These are phyloP conservation scores for Pseudonitzschia delicatissima DNA, from an alignment of 108 stramenopile species.

Conservation along the genomic window DNA sequence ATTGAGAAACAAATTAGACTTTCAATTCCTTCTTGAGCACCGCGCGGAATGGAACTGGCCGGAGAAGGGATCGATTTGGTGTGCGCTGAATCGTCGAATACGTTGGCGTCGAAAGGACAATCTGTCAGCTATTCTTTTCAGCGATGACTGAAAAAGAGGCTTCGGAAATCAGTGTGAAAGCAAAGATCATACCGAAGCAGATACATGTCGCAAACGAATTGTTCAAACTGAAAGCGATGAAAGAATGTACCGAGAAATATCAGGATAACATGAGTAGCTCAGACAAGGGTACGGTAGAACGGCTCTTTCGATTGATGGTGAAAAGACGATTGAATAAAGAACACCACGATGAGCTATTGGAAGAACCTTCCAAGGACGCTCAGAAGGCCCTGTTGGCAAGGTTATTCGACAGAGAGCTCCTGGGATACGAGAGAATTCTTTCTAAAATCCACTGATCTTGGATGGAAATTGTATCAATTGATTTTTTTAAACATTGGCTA, in stretches of 20 bases:
- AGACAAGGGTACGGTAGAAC: slow-evolving; percentile 19
- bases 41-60: slow-evolving; percentile 21
- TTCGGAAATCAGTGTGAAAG: slow-evolving; percentile 23
- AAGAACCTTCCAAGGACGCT: slow-evolving; percentile 63
- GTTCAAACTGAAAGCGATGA: slow-evolving; percentile 34
- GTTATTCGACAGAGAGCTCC: slow-evolving; percentile 50
- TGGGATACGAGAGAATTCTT: slow-evolving; percentile 15
- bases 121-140: slow-evolving; percentile 17
- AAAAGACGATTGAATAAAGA: slow-evolving; percentile 62
- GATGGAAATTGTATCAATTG: neutral
- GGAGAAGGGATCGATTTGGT: neutral
- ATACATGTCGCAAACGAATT: slow-evolving; percentile 67
- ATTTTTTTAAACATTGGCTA: too few species aligned
- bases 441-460: neutral
- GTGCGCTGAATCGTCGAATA: neutral
- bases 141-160: slow-evolving; percentile 41
- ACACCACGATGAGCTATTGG: slow-evolving; percentile 58
- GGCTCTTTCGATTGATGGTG: slow-evolving; percentile 70
- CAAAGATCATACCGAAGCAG: slow-evolving; percentile 59
- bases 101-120: neutral
- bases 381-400: slow-evolving; percentile 53
- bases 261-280: neutral
- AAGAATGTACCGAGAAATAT: neutral
- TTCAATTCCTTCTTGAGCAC: neutral
- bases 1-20: slow-evolving; percentile 66